Evolutionary conservation across 345 rosid genomes (phyloP), one percentile per base, ranked within the genome.

Genomic region (Murraya paniculata): DNA sequence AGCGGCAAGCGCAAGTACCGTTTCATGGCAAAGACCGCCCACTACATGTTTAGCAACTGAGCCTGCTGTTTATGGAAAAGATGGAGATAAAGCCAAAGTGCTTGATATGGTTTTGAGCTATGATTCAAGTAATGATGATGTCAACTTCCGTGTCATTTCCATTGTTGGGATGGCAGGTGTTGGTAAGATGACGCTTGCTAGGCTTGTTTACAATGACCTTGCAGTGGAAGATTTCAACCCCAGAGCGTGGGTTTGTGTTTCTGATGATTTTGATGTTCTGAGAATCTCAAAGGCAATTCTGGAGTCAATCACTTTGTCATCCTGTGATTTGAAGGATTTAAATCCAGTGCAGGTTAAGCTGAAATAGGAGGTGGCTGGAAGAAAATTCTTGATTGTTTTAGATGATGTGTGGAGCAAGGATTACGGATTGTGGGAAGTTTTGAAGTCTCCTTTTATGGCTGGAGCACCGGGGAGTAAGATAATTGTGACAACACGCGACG

Each of bases 201-300:
- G 71, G 30, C 71, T 39, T 24, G 33, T 68, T 28, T 68, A 24
- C 14, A 41, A 24, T 41, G 72, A 68, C 33, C 4, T 2, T 3
- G 57, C 57, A 1, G 2, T 68, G 53, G 30, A 38, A 67, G 30
- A 25, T 10, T 62, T 74, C 27, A 27, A 41, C 28, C 30, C 7
- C 9, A 74, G 16, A 19, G 59, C 36, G 2, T 61, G 77, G 77
- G 59, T 61, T 61, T 61, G 68, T 41, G 58, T 74, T 4, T 74
- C 69, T 61, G 59, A 74, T 18, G 59, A 74, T 18, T 74, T 74
- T 74, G 77, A 74, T 74, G 58, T 74, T 38, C 6, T 74, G 7
- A 48, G 58, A 61, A 74, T 74, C 39, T 60, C 77, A 4, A 61
- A 39, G 31, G 77, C 77, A 25, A 61, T 61, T 61, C 67, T 74